Evolutionary conservation across 2,329 filamentous ascomycete species (phyloP).

Genomic region (Pyrenophora teres): DNA sequence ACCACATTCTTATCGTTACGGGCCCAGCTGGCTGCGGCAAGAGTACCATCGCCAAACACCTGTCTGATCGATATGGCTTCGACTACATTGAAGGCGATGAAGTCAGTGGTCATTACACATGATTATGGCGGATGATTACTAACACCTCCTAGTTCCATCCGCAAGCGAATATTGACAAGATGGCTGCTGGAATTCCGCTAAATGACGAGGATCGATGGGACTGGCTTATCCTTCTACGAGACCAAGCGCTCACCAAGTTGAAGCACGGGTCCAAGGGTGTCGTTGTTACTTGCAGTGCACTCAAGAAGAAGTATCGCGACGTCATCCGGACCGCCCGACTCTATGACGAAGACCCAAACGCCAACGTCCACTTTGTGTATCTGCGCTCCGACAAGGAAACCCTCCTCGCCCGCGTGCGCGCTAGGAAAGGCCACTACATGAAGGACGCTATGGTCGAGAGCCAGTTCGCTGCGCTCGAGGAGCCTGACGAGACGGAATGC

Average conservation of each 20-base stretch:
- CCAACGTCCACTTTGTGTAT: conserved; percentile 84
- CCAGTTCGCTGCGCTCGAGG: conserved; percentile 87
- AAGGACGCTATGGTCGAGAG: conserved; percentile 93
- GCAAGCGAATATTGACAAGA: conserved; percentile 70
- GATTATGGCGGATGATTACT: background rate
- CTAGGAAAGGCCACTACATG: conserved; percentile 89
- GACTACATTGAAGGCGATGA: conserved; percentile 59
- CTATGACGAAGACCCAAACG: conserved; percentile 52
- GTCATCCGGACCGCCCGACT: conserved; percentile 57
- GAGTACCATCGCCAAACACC: conserved; percentile 56
- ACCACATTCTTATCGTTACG: conserved; percentile 58
- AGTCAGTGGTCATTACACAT: conserved; percentile 36
- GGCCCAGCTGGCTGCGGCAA: conserved; percentile 61
- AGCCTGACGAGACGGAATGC: conserved; percentile 70
- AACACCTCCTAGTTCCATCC: conserved; percentile 53
- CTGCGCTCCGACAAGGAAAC: conserved; percentile 77
- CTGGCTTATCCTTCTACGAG: conserved; percentile 70
- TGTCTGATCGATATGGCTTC: conserved; percentile 51
- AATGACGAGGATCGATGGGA: conserved; percentile 97
- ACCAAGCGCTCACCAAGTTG: conserved; percentile 49
- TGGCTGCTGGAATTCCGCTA: conserved; percentile 80
- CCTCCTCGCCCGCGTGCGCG: conserved; percentile 74
- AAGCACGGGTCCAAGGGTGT: conserved; percentile 60
- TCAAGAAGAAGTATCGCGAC: conserved; percentile 97
- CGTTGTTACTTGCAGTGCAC: conserved; percentile 93